Conservation (phyloP, 1,284 basidiomycete genomes). For the Inonotus hispidus region DNA sequence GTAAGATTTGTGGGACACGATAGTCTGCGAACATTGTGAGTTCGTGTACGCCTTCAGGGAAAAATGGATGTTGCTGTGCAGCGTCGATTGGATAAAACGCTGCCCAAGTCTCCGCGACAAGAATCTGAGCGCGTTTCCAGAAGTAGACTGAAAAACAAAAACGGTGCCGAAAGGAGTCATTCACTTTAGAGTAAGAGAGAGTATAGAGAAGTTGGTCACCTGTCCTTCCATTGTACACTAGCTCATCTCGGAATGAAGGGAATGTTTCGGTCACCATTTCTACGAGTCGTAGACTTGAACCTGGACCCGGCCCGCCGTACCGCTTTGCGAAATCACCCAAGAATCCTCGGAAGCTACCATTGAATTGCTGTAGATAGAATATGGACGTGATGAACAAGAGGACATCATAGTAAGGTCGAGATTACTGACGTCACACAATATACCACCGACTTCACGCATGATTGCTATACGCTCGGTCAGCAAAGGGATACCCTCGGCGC, state of each 20-base stretch:
- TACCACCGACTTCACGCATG: slow-evolving; percentile 66
- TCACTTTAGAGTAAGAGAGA: background rate
- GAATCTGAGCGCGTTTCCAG: slow-evolving; percentile 83
- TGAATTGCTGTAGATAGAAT: slow-evolving; percentile 48
- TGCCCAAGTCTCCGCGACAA: slow-evolving; percentile 81
- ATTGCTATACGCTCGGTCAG: slow-evolving; percentile 61
- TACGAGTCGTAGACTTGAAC: slow-evolving; percentile 67
- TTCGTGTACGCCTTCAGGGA: slow-evolving; percentile 56
- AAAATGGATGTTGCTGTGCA: slow-evolving; percentile 54
- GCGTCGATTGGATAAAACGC: slow-evolving; percentile 57
- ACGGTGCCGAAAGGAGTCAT: background rate
- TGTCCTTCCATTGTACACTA: slow-evolving; percentile 47
- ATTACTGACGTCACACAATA: slow-evolving; percentile 54
- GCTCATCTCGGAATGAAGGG: slow-evolving; percentile 72
- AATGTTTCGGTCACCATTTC: slow-evolving; percentile 65
- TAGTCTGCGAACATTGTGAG: slow-evolving; percentile 89
- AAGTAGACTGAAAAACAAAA: slow-evolving; percentile 52
- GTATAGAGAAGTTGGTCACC: slow-evolving; percentile 34
- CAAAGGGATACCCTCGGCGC: slow-evolving; percentile 59
- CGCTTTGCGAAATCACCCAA: slow-evolving; percentile 52
- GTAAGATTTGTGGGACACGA: slow-evolving; percentile 78
- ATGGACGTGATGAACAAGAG: too few species aligned
- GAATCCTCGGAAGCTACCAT: slow-evolving; percentile 66
- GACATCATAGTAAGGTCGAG: background rate
- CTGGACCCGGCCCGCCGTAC: slow-evolving; percentile 36